A percentile compares a stretch with the other conserved stretches of the same genome.
Evolutionary conservation across 805 yeast genomes (phyloP).

Genomic region (Cyberlindnera japonica): DNA sequence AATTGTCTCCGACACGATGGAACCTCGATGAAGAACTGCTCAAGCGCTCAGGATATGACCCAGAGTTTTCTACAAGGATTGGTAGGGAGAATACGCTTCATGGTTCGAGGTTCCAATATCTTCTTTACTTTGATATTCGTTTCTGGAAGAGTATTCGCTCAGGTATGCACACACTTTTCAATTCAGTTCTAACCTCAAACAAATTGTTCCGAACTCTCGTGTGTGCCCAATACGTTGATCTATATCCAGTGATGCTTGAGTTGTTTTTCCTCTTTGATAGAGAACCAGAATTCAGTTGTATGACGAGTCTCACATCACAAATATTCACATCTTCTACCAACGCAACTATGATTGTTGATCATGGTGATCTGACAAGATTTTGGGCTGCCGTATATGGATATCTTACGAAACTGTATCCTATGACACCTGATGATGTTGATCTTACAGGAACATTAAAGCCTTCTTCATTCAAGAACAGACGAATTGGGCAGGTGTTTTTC

Average conservation of each 20-base stretch:
- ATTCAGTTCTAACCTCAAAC: slow-evolving; percentile 61
- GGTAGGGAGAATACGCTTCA: slow-evolving; percentile 18
- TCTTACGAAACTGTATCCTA: slow-evolving; percentile 50
- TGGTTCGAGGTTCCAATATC: slow-evolving; percentile 41
- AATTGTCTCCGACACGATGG: slow-evolving; percentile 42
- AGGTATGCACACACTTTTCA: slow-evolving; percentile 58
- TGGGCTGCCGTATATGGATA: slow-evolving; percentile 61
- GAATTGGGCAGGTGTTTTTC: slow-evolving; percentile 74
- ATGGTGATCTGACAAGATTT: slow-evolving; percentile 62
- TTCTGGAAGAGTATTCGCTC: slow-evolving; percentile 64
- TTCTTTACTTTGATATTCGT: slow-evolving; percentile 60
- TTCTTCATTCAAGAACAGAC: slow-evolving; percentile 52
- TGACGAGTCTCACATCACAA: slow-evolving; percentile 71
- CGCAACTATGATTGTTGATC: slow-evolving; percentile 57
- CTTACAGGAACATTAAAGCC: slow-evolving; percentile 18
- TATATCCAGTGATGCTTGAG: slow-evolving; percentile 73
- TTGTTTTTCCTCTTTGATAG: slow-evolving; percentile 65
- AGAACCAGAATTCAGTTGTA: slow-evolving; percentile 75
- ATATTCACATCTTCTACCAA: slow-evolving; percentile 74
- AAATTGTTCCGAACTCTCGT: slow-evolving; percentile 51
- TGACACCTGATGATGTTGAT: slow-evolving; percentile 41
- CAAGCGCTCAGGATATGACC: slow-evolving; percentile 43
- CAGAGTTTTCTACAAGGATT: slow-evolving; percentile 8
- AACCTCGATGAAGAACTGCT: slow-evolving; percentile 39
- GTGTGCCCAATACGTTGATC: slow-evolving; percentile 76